These are phyloP conservation scores for Infundibulicybe gibba DNA, from an alignment of 768 basidiomycete genomes.

Conservation along the genomic window DNA sequence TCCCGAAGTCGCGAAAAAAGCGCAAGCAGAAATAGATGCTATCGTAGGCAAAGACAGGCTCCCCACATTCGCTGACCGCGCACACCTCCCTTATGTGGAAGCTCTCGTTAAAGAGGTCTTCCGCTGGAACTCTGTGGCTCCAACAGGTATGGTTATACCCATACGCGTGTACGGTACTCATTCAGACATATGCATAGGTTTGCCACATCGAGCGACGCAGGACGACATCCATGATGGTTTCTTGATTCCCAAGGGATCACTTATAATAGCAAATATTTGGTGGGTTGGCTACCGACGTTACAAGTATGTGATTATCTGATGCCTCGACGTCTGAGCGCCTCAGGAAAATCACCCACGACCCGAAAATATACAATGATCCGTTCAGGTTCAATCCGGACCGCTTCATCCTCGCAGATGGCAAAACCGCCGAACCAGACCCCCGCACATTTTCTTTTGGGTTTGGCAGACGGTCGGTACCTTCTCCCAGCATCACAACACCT, in stretches of 20 bases:
- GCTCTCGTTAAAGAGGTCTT: conserved; percentile 26
- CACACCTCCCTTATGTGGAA: conserved; percentile 23
- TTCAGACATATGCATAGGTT: conserved; percentile 11
- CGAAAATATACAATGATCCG: conserved; percentile 24
- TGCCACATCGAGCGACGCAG: conserved; percentile 19
- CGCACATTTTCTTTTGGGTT: conserved; percentile 17
- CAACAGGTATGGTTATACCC: conserved; percentile 13
- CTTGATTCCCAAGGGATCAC: conserved; percentile 26
- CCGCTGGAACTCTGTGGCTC: conserved; percentile 21
- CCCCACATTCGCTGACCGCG: conserved; percentile 25
- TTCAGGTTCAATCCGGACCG: conserved; percentile 28
- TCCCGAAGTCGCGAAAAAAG: conserved; percentile 25
- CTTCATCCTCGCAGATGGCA: conserved; percentile 12
- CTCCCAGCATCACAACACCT: not conserved
- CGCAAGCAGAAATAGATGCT: conserved; percentile 29
- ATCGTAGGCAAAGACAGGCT: conserved; percentile 23
- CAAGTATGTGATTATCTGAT: not conserved
- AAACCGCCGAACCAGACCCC: conserved; percentile 15
- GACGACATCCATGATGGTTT: conserved; percentile 28
- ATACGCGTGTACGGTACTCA: not conserved
- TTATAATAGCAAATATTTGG: conserved; percentile 17
- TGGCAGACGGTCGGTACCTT: conserved; percentile 15
- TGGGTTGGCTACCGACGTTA: not conserved
- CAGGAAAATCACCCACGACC: conserved; percentile 29
- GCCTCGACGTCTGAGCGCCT: conserved; percentile 3